phyloP scores from a whole-genome alignment of 2,329 filamentous ascomycete species.

The Diaporthe citri region DNA sequence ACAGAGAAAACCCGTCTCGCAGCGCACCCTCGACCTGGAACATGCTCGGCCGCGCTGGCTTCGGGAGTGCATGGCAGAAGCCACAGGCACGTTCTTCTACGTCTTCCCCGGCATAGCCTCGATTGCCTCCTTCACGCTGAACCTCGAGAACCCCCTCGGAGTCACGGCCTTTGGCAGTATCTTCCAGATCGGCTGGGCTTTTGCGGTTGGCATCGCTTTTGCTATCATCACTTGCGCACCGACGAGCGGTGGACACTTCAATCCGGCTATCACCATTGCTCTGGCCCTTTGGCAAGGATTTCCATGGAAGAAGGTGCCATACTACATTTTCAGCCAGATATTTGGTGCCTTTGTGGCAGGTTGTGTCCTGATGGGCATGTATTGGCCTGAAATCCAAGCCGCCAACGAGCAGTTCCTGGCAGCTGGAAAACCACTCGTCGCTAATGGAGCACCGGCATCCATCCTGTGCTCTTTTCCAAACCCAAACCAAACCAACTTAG shows the following conservation, averaged over 20 bases:
- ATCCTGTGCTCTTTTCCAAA: slow-evolving; percentile 68
- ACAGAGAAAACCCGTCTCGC: slow-evolving; percentile 61
- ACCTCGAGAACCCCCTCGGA: slow-evolving; percentile 53
- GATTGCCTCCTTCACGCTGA: slow-evolving; percentile 62
- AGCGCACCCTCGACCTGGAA: slow-evolving; percentile 68
- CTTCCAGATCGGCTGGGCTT: slow-evolving; percentile 68
- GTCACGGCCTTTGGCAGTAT: slow-evolving; percentile 57
- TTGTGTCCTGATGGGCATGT: slow-evolving; percentile 67
- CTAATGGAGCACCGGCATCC: slow-evolving; percentile 63
- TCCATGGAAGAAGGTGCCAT: slow-evolving; percentile 68
- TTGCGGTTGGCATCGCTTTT: slow-evolving; percentile 69
- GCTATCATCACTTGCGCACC: slow-evolving; percentile 69
- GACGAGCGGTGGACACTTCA: slow-evolving; percentile 68
- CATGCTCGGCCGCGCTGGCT: slow-evolving; percentile 64
- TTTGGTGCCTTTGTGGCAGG: slow-evolving; percentile 68
- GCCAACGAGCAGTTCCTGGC: slow-evolving; percentile 52
- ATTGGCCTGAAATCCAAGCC: slow-evolving; percentile 60
- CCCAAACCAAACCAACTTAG: slow-evolving; percentile 63
- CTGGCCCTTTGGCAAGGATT: slow-evolving; percentile 68
- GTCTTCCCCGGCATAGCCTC: slow-evolving; percentile 67
- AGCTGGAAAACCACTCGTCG: slow-evolving; percentile 49
- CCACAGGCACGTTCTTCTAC: slow-evolving; percentile 69
- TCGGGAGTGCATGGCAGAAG: slow-evolving; percentile 68
- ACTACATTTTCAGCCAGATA: slow-evolving; percentile 69
- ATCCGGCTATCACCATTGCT: slow-evolving; percentile 62